Evolutionary conservation across 371 early-diverging fungal genomes (phyloP), one percentile per base, ranked within the genome.

Genomic region (Mortierella sp.): DNA sequence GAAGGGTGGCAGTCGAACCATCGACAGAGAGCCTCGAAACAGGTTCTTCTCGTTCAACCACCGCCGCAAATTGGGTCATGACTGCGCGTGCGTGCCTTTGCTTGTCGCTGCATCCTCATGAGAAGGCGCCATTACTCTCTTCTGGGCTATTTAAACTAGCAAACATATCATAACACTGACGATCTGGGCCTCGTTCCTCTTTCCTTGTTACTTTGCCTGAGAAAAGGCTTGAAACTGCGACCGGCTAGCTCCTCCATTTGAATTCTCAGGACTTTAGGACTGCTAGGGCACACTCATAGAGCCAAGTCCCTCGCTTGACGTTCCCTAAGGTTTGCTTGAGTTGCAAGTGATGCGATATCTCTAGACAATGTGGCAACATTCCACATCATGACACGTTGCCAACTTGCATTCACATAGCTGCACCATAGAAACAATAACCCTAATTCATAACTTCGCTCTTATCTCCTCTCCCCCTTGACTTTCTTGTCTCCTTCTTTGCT

Each of bases 41-140:
- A 11, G 3, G 68, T 24, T 38, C 68, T 14, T 4, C 9, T 34
- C 9, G 68, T 68, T 68, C 68, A 68, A 68, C 68, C 68, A 24
- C 68, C 68, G 68, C 68, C 9, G 14, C 38, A 68, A 38, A 38
- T 68, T 68, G 68, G 19, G 34, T 38, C 68, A 68, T 68, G 50
- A 42, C 68, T 42, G 68, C 68, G 68, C 68, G 68, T 34, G 63
- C 31, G 31, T 34, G 6, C 34, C 63, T 7, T 55, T 24, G 21
- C n/a, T 1, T 55, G 21, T 55, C 21, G 55, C 10, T 7, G 55
- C 48, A 5, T 48, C 48, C 60, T 16, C 31, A 63, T 31, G 31
- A 31, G 4, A 63, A 63, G 63, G 34, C 34, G 7, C 63, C 21
- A 31, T 63, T 31, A 19, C 34, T 34, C 63, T 19, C 50, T 9